Conservation (phyloP, 768 basidiomycete genomes). For the Boletus insuetus region DNA sequence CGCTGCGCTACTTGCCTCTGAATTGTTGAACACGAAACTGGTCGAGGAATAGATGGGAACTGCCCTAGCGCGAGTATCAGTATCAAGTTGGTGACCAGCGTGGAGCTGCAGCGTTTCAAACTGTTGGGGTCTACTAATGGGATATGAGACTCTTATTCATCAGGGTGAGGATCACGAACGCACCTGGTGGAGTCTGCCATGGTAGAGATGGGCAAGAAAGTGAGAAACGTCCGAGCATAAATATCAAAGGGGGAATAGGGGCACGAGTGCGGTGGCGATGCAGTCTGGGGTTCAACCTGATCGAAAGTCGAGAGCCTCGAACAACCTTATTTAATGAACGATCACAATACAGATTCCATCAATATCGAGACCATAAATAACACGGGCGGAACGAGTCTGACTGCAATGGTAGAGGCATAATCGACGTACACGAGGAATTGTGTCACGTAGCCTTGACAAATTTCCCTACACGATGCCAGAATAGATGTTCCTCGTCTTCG, state of each 20-base stretch:
- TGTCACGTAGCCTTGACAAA: conserved; percentile 44
- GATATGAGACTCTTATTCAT: background rate
- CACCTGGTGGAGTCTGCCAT: conserved; percentile 8
- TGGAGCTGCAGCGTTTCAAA: conserved; percentile 83
- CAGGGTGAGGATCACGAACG: background rate
- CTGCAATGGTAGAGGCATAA: background rate
- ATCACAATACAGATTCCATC: no score
- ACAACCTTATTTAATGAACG: no score
- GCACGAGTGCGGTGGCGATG: no score
- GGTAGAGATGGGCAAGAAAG: background rate
- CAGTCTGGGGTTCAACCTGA: no score
- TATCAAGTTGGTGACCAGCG: conserved; percentile 63
- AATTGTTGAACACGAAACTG: conserved; percentile 71
- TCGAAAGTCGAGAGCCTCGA: no score
- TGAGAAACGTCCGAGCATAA: no score
- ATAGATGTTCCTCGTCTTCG: conserved; percentile 56
- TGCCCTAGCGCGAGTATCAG: conserved; percentile 68
- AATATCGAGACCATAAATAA: no score
- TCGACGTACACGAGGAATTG: background rate
- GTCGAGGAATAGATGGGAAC: conserved; percentile 76
- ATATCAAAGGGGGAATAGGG: no score
- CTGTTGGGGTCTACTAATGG: conserved; percentile 31
- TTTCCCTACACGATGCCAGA: conserved; percentile 57
- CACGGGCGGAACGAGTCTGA: no score
- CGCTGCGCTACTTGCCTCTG: conserved; percentile 35